Evolutionary conservation across 306 rosid genomes (phyloP), one percentile per base, ranked within the genome.

Genomic region (Vigna radiata): DNA sequence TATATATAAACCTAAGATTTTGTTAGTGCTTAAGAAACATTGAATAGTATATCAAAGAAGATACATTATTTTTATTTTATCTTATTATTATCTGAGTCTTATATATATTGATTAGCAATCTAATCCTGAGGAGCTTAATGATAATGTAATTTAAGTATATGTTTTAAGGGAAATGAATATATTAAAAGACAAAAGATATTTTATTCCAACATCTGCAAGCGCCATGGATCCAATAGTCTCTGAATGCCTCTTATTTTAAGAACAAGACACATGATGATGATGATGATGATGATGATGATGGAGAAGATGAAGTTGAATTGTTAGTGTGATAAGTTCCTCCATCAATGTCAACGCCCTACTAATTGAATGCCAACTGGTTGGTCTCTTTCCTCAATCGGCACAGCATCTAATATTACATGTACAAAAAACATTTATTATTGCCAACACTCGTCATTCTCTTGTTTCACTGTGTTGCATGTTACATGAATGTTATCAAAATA

Each of bases 361-460:
- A 41, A 55, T 62, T 62, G 47, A 21, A 3, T 58, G 52, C 70
- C 77, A 78, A 69, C 78, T 61, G 43, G 55, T 73, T 39, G 46
- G 47, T 48, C 77, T 70, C 43, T 78, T 58, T 46, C 76, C 65
- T 36, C 29, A 12, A 49, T 61, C 4, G 33, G 37, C 39, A 49
- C 1, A 61, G 27, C 62, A 31, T 78, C 36, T 29, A 43, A 27
- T 29, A 68, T 46, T 17, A 14, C 65, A 59, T 59, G 10, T 27
- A 27, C 41, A 59, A 27, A 48, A 1, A 70, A 17, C 54, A 58
- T 69, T 9, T 29, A 27, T 44, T 55, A 68, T 31, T 17, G n/a
- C 10, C 3, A 46, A 59, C 39, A 31, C 65, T 23, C 0, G 7
- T 19, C 7, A 10, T 6, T 47, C 8, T 58, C 44, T 23, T 59